Conservation (phyloP, 768 basidiomycete genomes). For the Lentinula sp. region DNA sequence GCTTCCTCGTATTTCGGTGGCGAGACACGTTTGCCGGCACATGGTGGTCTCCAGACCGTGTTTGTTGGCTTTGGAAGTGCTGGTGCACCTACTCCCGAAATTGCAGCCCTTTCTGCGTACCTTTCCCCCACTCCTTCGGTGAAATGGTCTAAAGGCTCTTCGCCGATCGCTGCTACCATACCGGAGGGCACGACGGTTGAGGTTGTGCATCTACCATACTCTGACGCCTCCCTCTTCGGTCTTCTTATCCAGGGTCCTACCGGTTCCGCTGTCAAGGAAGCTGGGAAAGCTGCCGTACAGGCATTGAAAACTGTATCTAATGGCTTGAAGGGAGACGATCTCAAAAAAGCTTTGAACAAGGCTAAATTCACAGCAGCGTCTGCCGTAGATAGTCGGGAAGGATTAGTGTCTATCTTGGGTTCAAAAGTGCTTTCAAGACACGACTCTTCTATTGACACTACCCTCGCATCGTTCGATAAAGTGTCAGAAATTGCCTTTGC, state of each 20-base stretch:
- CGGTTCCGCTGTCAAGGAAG: constrained; percentile 56
- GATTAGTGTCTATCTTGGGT: constrained; percentile 55
- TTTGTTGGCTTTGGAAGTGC: constrained; percentile 87
- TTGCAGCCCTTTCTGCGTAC: constrained; percentile 75
- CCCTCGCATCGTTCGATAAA: constrained; percentile 66
- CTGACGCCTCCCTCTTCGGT: constrained; percentile 87
- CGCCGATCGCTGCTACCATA: constrained; percentile 57
- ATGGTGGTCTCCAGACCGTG: constrained; percentile 63
- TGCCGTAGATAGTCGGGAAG: constrained; percentile 63
- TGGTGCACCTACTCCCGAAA: constrained; percentile 52
- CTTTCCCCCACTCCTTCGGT: constrained; percentile 74
- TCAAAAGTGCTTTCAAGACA: constrained; percentile 58
- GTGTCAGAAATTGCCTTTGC: constrained; percentile 61
- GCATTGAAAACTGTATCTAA: constrained; percentile 60
- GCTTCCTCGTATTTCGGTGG: constrained; percentile 67
- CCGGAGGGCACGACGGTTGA: constrained; percentile 59
- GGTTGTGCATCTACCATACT: constrained; percentile 80
- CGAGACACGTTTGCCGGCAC: constrained; percentile 68
- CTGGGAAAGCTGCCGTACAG: constrained; percentile 61
- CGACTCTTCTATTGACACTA: constrained; percentile 49
- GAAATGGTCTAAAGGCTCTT: constrained; percentile 80
- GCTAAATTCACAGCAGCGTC: constrained; percentile 82
- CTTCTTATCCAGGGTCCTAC: constrained; percentile 71
- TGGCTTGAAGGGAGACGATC: constrained; percentile 57
- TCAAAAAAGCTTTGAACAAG: constrained; percentile 79